Percentiles rank a stretch among this genome's conserved stretches.
Evolutionary conservation across 2,329 filamentous ascomycete species (phyloP).

Genomic region (Neonectria hederae): DNA sequence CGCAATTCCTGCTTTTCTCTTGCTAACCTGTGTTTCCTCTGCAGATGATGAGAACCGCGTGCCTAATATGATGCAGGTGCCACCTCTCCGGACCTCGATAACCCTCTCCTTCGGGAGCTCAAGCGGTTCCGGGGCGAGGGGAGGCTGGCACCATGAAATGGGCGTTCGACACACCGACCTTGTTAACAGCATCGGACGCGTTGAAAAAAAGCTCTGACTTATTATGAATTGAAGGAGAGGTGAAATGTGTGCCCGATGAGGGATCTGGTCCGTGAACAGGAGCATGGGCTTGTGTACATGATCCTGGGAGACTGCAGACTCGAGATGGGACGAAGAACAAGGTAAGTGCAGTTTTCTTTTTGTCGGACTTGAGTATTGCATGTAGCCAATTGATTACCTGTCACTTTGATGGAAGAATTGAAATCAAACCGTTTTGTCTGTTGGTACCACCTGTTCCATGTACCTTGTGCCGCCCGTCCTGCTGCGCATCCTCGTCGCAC

Average conservation of each 20-base stretch:
- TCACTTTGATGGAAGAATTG: neutral
- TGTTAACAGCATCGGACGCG: conserved; percentile 94
- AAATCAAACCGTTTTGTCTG: neutral
- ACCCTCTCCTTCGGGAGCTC: conserved; percentile 87
- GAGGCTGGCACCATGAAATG: conserved; percentile 84
- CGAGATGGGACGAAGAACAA: neutral
- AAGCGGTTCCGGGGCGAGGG: conserved; percentile 81
- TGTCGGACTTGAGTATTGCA: conserved; percentile 17
- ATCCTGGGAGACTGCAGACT: conserved; percentile 15
- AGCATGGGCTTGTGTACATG: conserved; percentile 2
- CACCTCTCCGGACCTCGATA: conserved; percentile 70
- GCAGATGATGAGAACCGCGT: conserved; percentile 99
- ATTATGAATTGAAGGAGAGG: conserved; percentile 53
- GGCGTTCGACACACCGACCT: conserved; percentile 99
- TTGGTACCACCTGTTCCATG: neutral
- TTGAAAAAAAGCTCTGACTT: conserved; percentile 95
- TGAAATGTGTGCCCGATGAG: neutral
- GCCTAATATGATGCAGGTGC: conserved; percentile 85
- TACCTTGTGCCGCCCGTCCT: neutral
- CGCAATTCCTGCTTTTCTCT: neutral
- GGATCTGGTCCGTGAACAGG: neutral
- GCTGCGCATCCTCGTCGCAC: neutral
- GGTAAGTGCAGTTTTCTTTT: conserved; percentile 3
- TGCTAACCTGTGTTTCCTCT: conserved; percentile 45
- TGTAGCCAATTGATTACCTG: neutral